Conservation (phyloP, 495 filamentous ascomycete genomes). For the Aspergillus hancockii region DNA sequence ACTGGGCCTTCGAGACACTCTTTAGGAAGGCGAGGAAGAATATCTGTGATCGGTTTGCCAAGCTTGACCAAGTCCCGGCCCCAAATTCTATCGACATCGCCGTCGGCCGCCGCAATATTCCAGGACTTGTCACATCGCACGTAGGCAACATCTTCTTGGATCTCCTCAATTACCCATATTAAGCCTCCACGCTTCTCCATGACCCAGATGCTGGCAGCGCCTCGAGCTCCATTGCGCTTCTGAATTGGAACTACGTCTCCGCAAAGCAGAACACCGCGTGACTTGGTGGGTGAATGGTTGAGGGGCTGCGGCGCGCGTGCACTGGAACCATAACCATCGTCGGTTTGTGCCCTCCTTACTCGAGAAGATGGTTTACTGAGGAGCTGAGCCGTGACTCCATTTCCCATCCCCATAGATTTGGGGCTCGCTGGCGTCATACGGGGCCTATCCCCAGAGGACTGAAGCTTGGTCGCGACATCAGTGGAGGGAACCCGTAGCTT, state of each 20-base stretch:
- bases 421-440: conserved; percentile 42
- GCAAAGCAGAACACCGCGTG: conserved; percentile 88
- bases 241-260: conserved; percentile 96
- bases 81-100: conserved; percentile 76
- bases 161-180: conserved; percentile 98
- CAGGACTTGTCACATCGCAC: conserved; percentile 74
- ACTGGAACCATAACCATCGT: conserved; percentile 72
- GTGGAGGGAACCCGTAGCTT: conserved; percentile 67
- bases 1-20: conserved; percentile 61
- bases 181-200: conserved; percentile 93
- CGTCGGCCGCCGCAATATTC: conserved; percentile 63
- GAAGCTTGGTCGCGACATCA: conserved; percentile 45
- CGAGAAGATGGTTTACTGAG: conserved; percentile 86
- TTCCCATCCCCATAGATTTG: conserved; percentile 63
- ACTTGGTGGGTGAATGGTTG: conserved; percentile 68
- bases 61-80: conserved; percentile 64
- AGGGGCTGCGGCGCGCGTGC: conserved; percentile 49
- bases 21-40: conserved; percentile 81
- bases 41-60: conserved; percentile 69
- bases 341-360: conserved; percentile 67
- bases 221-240: conserved; percentile 88
- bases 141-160: conserved; percentile 86
- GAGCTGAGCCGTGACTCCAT: conserved; percentile 81
- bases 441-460: conserved; percentile 35
- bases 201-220: conserved; percentile 94